These are phyloP conservation scores for Xylariaceae sp. DNA, from an alignment of 2,329 filamentous ascomycete species.

Conservation along the genomic window DNA sequence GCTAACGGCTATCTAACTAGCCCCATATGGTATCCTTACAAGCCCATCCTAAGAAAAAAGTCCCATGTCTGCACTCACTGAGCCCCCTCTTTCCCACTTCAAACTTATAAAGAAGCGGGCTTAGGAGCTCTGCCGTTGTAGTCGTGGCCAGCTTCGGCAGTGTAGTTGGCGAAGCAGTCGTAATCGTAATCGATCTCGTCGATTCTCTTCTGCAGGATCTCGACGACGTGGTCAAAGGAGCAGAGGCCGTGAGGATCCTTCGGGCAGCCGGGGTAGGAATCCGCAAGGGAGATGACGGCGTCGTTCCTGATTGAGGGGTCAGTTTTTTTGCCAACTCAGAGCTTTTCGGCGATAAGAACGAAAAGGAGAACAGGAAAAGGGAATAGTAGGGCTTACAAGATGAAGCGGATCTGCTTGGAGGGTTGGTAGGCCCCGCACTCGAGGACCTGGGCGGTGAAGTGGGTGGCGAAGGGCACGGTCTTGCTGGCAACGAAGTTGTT, in stretches of 20 bases:
- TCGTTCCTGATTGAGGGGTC: constrained; percentile 26
- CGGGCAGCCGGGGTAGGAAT: constrained; percentile 28
- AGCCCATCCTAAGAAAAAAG: no score
- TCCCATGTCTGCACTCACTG: no score
- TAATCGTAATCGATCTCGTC: constrained; percentile 32
- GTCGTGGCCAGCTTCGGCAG: constrained; percentile 24
- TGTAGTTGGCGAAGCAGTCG: constrained; percentile 31
- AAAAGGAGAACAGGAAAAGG: no score
- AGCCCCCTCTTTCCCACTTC: background rate
- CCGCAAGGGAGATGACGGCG: constrained; percentile 30
- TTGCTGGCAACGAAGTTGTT: constrained; percentile 31
- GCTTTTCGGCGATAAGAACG: no score
- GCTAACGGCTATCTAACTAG: no score
- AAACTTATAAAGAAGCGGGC: background rate
- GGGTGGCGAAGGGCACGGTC: constrained; percentile 31
- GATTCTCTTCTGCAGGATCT: constrained; percentile 28
- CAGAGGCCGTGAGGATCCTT: constrained; percentile 30
- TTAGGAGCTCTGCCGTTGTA: constrained; percentile 32
- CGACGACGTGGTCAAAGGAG: constrained; percentile 30
- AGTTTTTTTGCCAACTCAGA: background rate
- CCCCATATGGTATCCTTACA: no score
- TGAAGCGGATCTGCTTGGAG: constrained; percentile 32
- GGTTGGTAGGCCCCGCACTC: constrained; percentile 31
- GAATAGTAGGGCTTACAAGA: constrained; percentile 26
- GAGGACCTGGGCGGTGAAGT: constrained; percentile 33